Evolutionary conservation across 441 rosid genomes (phyloP), one percentile per base, ranked within the genome.

Genomic region (Mallotus japonicus): DNA sequence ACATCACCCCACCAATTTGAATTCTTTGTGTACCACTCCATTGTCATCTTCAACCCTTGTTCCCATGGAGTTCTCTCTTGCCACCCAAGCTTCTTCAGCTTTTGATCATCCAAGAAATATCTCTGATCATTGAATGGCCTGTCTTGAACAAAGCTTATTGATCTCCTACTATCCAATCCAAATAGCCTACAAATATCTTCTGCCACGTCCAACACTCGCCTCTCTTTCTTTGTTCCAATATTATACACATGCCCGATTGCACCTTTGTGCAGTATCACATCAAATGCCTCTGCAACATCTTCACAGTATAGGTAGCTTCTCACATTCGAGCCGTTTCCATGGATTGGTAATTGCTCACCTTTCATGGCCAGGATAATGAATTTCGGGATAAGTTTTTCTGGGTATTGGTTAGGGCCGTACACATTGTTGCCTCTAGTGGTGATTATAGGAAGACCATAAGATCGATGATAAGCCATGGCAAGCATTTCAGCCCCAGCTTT

Each of bases 401-500:
- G 92, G 71, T 76, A 85, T 69, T 88, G 92, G 46, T 86, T 85
- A 47, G 92, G 90, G 1, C 92, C 92, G 61, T 88, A 88, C 32
- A 88, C 91, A 76, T 84, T 88, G 44, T 88, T 88, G 20, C 90
- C 92, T 50, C 92, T 83, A 12, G 86, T 83, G 0, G 92, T 86
- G 49, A 88, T 86, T 61, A 76, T 83, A 0, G 90, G 88, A 5
- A 88, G 80, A 11, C 89, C 87, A 74, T 86, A 86, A 4, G 92
- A 85, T 71, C 89, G 68, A 46, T 81, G 85, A 55, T 87, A 87
- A 70, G 89, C 91, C 91, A 87, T 86, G 19, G 84, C 91, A 40
- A 87, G 72, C 91, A 86, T 87, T 75, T 87, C 91, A 50, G 91
- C 89, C 69, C 89, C 89, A 4, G 91, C 89, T 75, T 87, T 87